Evolutionary conservation across 2,329 filamentous ascomycete species (phyloP), one percentile per base, ranked within the genome.

Genomic region (Botrytis deweyae): DNA sequence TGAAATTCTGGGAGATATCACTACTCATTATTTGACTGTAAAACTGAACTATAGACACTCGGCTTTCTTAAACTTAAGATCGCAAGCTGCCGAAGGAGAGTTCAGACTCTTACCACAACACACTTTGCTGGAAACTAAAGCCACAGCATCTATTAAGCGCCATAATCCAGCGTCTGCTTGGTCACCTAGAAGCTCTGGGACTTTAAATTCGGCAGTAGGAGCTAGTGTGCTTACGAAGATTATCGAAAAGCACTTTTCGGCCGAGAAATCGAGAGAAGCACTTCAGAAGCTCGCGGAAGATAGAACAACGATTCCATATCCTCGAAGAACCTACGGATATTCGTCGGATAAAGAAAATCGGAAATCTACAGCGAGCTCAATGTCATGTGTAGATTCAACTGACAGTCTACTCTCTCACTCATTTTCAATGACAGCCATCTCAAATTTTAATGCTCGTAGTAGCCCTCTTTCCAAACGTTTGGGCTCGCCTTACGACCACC

Each of bases 1-100:
- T 77, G 81, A 83, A 44, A 85, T 89, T 72, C 84, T 91, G 4
- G 88, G 88, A 44, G 83, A 84, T 70, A 82, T 82, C 5, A 80
- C 80, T 33, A 83, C 83, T 25, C 83, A 85, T 49, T 90, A 88
- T 76, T 80, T 90, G 68, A 84, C 84, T 4, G 82, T 90, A 25
- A 82, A 83, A 33, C 76, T 91, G 12, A 85, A 82, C 10, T 91
- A 90, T 77, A 83, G 83, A 3, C 88, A 91, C 77, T 88, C 89
- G 0, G 86, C 84, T 0, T 90, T 90, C 78, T 73, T 63, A 14
- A 46, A 46, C 1, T 33, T 44, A 10, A 59, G 73, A 12, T 74
- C 59, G 52, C 58, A 77, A 7, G 49, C 74, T 3, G 78, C 79
- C 22, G 74, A 77, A 22, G 84, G 84, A 1, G 59, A 72, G 10